phyloP scores from a whole-genome alignment of 73 alveolate species.

The Paramecium sonneborni region DNA sequence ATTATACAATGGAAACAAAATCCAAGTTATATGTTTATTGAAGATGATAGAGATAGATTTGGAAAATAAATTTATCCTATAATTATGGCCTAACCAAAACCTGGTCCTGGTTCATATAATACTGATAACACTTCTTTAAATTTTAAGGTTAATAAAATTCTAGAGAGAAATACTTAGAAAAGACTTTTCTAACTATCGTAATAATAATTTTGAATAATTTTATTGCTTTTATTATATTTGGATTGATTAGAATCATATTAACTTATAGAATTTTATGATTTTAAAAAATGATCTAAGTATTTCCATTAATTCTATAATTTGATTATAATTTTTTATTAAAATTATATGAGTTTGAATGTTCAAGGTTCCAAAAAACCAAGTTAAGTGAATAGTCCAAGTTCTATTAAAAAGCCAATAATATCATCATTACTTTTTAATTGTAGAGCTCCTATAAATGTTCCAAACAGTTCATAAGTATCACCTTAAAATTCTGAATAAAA shows the following conservation, averaged over 20 bases:
- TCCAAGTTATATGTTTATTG: conserved; percentile 39
- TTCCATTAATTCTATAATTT: background rate
- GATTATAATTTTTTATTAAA: background rate
- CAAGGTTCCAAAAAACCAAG: conserved; percentile 18
- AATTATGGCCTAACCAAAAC: background rate
- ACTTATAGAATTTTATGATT: background rate
- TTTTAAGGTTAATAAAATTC: background rate
- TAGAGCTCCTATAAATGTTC: conserved; percentile 32
- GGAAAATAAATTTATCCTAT: conserved; percentile 47
- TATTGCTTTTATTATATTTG: background rate
- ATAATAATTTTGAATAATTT: background rate
- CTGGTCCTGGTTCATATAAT: conserved; percentile 58
- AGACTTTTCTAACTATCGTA: background rate
- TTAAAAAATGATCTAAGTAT: background rate
- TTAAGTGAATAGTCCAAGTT: background rate
- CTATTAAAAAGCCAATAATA: background rate
- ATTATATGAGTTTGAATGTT: background rate
- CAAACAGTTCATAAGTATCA: conserved; percentile 44
- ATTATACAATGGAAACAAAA: background rate
- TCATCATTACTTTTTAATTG: background rate
- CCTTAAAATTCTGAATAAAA: conserved; percentile 22
- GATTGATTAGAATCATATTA: background rate
- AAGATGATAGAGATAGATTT: conserved; percentile 56
- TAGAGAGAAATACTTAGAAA: conserved; percentile 27
- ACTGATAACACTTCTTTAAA: background rate